Base-by-base conservation (phyloP, 2,329 filamentous ascomycete species). In the Colletotrichum agaves region DNA sequence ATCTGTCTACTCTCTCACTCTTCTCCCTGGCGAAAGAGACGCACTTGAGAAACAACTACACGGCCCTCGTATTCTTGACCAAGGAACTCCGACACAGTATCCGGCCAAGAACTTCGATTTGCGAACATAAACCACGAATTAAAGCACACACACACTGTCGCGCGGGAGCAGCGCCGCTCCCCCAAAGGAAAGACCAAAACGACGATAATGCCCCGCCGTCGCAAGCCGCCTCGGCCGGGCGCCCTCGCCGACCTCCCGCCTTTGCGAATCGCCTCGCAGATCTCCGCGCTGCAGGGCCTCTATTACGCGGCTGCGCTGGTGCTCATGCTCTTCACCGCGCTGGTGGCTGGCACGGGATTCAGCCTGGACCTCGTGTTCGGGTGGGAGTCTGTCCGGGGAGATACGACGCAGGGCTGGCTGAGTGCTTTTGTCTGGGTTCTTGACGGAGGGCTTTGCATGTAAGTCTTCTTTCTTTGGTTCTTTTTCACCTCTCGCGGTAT, bases 371-470 rank as follows among this genome's bases (percentile, higher is more conserved):
- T 89, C 67, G 77, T 90, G 13, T 84, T 90, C 65, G 85, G 86
- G 62, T 89, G 87, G 87, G 79, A 82, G 39, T 77, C 80, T n/a
- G 79, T 90, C 66, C 83, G 87, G 70, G 88, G 86, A 41, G 88
- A 90, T 78, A 89, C 85, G 17, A 88, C 87, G 10, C 83, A 87
- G 71, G 88, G 88, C 10, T 90, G 87, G 86, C 75, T 90, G 70
- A 76, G 86, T 71, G 85, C 83, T 1, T 85, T 90, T 71, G 77
- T 90, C 15, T 87, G 86, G 85, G 62, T 89, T 59, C 73, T 89
- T 58, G 83, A 86, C 56, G 87, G 85, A 12, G 86, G 84, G 0
- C 73, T 88, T 69, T 83, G 83, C 70, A 83, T 87, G 82, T 84
- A 71, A 72, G 81, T 78, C 58, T 4, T 63, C 15, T 19, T 23